Evolutionary conservation across 2,329 filamentous ascomycete genomes (phyloP).

Genomic region (Fusarium stilboides): DNA sequence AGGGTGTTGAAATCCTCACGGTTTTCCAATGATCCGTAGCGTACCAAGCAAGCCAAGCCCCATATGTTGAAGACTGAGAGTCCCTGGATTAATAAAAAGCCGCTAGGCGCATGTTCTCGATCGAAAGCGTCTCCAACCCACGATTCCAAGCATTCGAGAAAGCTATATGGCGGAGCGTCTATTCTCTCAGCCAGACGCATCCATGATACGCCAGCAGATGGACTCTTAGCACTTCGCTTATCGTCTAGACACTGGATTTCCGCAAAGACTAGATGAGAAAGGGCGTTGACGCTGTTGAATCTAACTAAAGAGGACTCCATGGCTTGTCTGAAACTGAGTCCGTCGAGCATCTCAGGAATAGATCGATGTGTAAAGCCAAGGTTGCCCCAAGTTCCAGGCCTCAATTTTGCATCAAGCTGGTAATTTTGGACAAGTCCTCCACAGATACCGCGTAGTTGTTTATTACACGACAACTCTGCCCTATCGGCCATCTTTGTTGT

Average conservation of each 20-base stretch:
- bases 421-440: constrained; percentile 1
- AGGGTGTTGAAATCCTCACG: background rate
- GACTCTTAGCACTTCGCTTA: background rate
- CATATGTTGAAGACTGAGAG: background rate
- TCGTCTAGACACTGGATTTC: background rate
- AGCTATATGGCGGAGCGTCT: background rate
- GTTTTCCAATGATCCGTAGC: background rate
- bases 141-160: background rate
- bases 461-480: background rate
- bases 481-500: background rate
- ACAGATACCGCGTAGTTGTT: background rate
- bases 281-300: background rate
- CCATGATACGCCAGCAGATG: background rate
- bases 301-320: background rate
- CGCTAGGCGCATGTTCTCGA: background rate
- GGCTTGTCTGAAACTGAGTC: background rate
- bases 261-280: background rate
- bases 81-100: background rate
- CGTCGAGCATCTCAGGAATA: constrained; percentile 2
- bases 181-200: background rate
- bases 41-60: background rate
- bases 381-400: background rate
- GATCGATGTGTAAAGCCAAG: constrained; percentile 12
- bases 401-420: accelerated
- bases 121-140: background rate